Conservation (phyloP, 2,329 filamentous ascomycete species). For the Rutstroemia sydowiana region DNA sequence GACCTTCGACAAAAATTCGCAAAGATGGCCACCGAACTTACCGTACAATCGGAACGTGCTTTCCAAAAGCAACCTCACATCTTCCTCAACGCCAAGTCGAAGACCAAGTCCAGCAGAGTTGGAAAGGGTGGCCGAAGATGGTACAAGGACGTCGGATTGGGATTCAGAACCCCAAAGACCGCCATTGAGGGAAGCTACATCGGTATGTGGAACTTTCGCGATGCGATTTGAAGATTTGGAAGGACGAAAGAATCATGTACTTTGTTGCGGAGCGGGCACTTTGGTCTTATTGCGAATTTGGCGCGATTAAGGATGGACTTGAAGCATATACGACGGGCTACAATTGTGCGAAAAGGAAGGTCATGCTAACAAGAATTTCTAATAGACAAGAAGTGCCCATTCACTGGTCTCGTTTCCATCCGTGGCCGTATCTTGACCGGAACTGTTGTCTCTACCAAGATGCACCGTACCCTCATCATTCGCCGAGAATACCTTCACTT, state of each 20-base stretch:
- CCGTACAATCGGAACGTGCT: slow-evolving; percentile 99
- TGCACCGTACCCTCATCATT: slow-evolving; percentile 99
- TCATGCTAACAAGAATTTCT: slow-evolving; percentile 18
- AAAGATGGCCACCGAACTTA: slow-evolving; percentile 92
- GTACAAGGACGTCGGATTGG: slow-evolving; percentile 99
- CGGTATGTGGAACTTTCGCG: slow-evolving; percentile 57
- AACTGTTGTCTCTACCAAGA: slow-evolving; percentile 99
- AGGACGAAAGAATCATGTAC: too few relatives aligned
- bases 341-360: not conserved
- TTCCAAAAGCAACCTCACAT: slow-evolving; percentile 99
- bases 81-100: slow-evolving; percentile 96
- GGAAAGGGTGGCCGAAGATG: slow-evolving; percentile 89
- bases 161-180: slow-evolving; percentile 96
- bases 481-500: slow-evolving; percentile 99
- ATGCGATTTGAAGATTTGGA: not conserved
- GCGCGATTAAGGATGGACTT: too few relatives aligned
- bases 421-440: slow-evolving; percentile 99
- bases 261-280: too few relatives aligned
- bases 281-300: too few relatives aligned
- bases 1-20: slow-evolving; percentile 28
- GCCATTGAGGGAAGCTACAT: slow-evolving; percentile 99
- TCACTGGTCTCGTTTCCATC: slow-evolving; percentile 98
- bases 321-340: not conserved
- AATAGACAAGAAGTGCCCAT: slow-evolving; percentile 99
- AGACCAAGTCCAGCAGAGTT: slow-evolving; percentile 74